Base-by-base conservation (phyloP, 1,284 basidiomycete species). In the Sporisorium graminicola region DNA sequence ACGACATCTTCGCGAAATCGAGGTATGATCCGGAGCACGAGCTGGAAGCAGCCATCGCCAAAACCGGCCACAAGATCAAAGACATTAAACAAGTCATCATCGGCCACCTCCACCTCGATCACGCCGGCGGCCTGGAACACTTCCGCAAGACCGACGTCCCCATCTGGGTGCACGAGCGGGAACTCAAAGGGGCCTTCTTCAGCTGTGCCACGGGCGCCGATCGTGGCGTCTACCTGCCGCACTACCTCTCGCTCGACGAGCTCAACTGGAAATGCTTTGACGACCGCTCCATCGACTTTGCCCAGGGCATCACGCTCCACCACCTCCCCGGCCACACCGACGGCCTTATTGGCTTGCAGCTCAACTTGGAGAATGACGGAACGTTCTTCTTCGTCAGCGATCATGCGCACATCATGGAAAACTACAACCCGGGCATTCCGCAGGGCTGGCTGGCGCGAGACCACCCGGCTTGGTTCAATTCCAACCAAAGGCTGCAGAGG, bases 251-350 rank as follows among this genome's bases (percentile, higher is more conserved):
- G 13, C 12, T 78, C 33, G 70, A 65, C 52, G 52, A 70, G 18
- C 71, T 80, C 57, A 83, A 83, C 56, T 83, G 82, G 82, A 83
- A 82, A 59, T 78, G 74, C 16, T 83, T 83, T 52, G 75, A 80
- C 62, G 82, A 83, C 5, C 58, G 73, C 10, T 77, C 75, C 24
- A 51, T 75, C 40, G 80, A 83, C 22, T 76, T 83, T 42, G 74
- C 74, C 24, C 81, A 74, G 35, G 82, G 82, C n/a, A 66, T 84
- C 57, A 76, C 77, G 3, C 59, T 84, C 0, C 82, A 83, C 59
- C 81, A 82, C 44, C 68, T 82, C 1, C 83, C 83, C 13, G 83
- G 83, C 14, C 83, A 85, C 56, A 82, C 82, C 4, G 79, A 76
- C 10, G 83, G 83, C 22, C 50, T 85, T n/a, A 66, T 80, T 52